Evolutionary conservation across 2,329 filamentous ascomycete species (phyloP), one percentile per base, ranked within the genome.

Genomic region (Stachybotrys elegans): DNA sequence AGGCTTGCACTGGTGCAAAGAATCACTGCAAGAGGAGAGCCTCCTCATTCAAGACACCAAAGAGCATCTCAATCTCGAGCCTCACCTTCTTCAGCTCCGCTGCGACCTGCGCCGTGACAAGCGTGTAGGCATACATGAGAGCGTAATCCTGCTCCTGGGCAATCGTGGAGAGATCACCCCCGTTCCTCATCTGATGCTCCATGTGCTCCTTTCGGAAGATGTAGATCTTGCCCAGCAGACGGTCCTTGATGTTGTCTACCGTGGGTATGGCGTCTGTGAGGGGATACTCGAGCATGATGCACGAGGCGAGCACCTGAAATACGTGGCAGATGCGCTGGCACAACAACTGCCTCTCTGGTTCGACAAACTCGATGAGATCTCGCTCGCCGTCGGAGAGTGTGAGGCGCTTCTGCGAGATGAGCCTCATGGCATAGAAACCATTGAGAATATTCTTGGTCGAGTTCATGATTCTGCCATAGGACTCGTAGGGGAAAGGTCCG

Each of bases 391-490:
- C 79, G 3, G 83, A 89, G 1, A 88, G 78, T 29, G 78, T 78
- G 11, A 84, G 72, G 47, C 92, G 87, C 57, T 91, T 92, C 58
- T 86, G 77, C 29, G 95, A 90, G 49, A 96, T 84, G 11, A 96
- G 80, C 50, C 92, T 94, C 88, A 98, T 95, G 42, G 91, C 89
- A 59, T 97, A 91, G 63, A 98, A 96, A 29, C 88, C 85, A 64
- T 96, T 91, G 5, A 97, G 80, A 66, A 96, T 88, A 42, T 86
- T 83, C 49, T 85, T 84, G 1, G 91, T 95, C 9, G 84, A 84
- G 19, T 80, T 78, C 59, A 97, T 77, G 45, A 97, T 86, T 27
- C 82, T 79, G 5, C 77, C 79, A 60, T 87, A 91, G 14, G 81
- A 76, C 35, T 77, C 79, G 50, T 83, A 77, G 1, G 90, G 88